Base-by-base conservation (phyloP, 2,329 filamentous ascomycete genomes). In the Ophiostoma sp. region DNA sequence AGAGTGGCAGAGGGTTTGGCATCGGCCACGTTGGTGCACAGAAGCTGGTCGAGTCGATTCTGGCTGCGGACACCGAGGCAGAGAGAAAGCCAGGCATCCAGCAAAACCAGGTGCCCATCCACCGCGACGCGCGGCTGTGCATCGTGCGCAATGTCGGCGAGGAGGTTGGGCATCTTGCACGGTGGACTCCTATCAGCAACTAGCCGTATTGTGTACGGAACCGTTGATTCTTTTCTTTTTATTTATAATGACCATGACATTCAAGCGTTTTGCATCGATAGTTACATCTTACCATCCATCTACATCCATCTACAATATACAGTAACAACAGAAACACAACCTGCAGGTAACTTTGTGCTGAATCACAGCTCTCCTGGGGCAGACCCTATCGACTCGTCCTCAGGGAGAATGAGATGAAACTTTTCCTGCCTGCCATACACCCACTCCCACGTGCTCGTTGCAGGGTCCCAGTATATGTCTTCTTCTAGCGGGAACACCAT, bases 131-230 rank as follows among this genome's bases (percentile, higher is more conserved):
- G 1, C 81, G 79, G 67, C 75, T 92, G 13, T 97, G 94, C 78
- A 87, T 99, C 74, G 87, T 98, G 41, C 85, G 94, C 69, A 90
- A 94, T 76, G 87, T 90, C 1, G 95, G 95, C 0, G 88, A 93
- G 79, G 88, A 82, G 44, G 81, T 95, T 4, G 94, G 92, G 2
- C 89, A 94, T 80, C 79, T 98, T 73, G 94, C 88, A 1, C 68
- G 70, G 31, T 74, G 73, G 73, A 72, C 71, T 11, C 72, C 68
- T 2, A 70, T 73, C 66, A 73, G 73, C 65, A 54, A 69, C 36
- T 74, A 44, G 39, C 15, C 20, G 27, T 33, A 11, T n/a, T 27
- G 5, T 23, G 20, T 54, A 11, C 5, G 15, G 44, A 48, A 5
- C 44, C 44, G 1, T 15, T 20, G 10, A 31, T 15, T 4, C 23